phyloP scores from a whole-genome alignment of 2,329 filamentous ascomycete species.

The Beauveria caledonica region DNA sequence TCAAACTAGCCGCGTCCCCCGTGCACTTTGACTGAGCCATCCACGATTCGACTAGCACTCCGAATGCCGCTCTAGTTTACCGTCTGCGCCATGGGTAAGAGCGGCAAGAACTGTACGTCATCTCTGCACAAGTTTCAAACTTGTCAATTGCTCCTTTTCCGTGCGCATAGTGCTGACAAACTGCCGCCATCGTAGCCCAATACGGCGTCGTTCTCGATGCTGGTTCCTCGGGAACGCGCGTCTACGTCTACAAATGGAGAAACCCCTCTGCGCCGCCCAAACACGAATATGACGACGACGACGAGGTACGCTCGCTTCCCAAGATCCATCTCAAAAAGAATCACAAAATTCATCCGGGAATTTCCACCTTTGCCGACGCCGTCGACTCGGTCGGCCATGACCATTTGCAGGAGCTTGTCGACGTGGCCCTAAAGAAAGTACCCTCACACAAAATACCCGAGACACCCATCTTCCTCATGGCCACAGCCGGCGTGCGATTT shows the following conservation, averaged over 20 bases:
- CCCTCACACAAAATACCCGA: slow-evolving; percentile 67
- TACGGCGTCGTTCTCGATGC: slow-evolving; percentile 97
- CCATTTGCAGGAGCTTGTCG: slow-evolving; percentile 70
- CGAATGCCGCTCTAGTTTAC: not conserved
- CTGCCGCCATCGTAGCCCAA: slow-evolving; percentile 35
- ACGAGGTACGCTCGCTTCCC: slow-evolving; percentile 57
- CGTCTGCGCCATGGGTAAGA: slow-evolving; percentile 7
- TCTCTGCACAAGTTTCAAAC: not conserved
- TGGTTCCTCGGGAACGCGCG: slow-evolving; percentile 90
- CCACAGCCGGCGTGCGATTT: slow-evolving; percentile 89
- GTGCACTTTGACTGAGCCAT: not conserved
- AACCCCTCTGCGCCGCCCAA: slow-evolving; percentile 57
- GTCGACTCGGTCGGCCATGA: slow-evolving; percentile 71
- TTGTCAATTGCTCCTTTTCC: not conserved
- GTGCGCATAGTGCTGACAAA: not conserved
- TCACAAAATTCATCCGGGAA: slow-evolving; percentile 87
- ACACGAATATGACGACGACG: slow-evolving; percentile 29
- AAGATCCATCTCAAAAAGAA: slow-evolving; percentile 77
- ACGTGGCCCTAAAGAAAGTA: slow-evolving; percentile 73
- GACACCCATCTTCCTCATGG: slow-evolving; percentile 90
- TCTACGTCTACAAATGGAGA: slow-evolving; percentile 92
- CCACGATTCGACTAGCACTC: not conserved
- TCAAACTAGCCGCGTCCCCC: not conserved
- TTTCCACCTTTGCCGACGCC: slow-evolving; percentile 79
- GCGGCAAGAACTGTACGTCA: slow-evolving; percentile 26